phyloP scores from a whole-genome alignment of 768 basidiomycete genomes.

The Lentinula detonsa region DNA sequence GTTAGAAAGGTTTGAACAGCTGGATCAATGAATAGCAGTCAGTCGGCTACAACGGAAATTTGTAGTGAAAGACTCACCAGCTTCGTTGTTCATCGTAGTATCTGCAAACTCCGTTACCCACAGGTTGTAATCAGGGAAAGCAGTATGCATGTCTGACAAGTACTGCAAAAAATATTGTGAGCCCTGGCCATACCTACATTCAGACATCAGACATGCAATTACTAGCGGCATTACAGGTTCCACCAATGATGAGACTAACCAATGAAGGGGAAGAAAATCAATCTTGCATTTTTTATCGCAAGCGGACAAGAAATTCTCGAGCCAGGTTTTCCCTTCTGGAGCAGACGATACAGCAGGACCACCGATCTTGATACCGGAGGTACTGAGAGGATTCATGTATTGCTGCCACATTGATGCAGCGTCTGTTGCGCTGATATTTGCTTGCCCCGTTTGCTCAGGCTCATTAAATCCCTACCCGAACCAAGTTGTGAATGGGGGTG shows the following conservation, averaged over 20 bases:
- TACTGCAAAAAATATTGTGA: conserved; percentile 27
- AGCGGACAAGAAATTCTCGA: conserved; percentile 24
- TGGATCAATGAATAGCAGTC: background rate
- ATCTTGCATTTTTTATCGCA: conserved; percentile 27
- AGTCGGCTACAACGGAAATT: background rate
- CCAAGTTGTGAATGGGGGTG: background rate
- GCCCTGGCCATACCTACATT: conserved; percentile 23
- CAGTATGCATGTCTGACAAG: conserved; percentile 23
- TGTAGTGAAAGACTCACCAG: conserved; percentile 1
- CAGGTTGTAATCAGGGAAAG: conserved; percentile 24
- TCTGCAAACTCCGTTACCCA: conserved; percentile 31
- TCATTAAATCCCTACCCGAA: conserved; percentile 29
- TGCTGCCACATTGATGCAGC: conserved; percentile 29
- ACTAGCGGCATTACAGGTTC: background rate
- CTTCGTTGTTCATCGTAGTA: conserved; percentile 8
- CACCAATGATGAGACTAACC: conserved; percentile 13
- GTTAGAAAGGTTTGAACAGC: conserved; percentile 10
- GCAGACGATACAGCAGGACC: conserved; percentile 29
- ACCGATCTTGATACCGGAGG: conserved; percentile 24
- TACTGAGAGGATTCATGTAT: conserved; percentile 28
- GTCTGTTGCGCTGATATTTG: conserved; percentile 22
- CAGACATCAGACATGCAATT: background rate
- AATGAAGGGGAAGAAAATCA: conserved; percentile 30
- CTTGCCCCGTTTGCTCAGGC: conserved; percentile 26
- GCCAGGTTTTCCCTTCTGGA: conserved; percentile 24